phyloP scores from a whole-genome alignment of 306 rosid genomes.

The Trichosanthes truncata region DNA sequence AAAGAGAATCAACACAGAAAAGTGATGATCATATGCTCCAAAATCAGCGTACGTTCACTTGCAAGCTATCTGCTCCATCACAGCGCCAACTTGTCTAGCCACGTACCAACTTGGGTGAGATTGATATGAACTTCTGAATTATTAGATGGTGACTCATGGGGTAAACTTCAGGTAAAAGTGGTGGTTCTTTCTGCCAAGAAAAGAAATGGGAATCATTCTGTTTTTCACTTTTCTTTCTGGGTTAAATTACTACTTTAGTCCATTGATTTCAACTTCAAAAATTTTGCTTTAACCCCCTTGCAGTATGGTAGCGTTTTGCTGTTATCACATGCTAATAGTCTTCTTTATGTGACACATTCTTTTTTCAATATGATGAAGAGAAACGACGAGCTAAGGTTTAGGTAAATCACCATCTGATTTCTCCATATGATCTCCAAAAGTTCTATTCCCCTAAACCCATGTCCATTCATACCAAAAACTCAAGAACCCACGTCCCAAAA shows the following conservation, averaged over 20 bases:
- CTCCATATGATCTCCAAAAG: not conserved
- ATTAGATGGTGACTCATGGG: not conserved
- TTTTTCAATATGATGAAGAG: not conserved
- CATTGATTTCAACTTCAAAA: not conserved
- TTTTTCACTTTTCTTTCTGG: not conserved
- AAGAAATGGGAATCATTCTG: slow-evolving; percentile 7
- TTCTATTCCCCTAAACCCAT: not conserved
- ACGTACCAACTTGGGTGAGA: not conserved
- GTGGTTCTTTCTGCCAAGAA: not conserved
- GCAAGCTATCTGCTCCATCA: slow-evolving; percentile 34
- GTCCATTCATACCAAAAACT: not conserved
- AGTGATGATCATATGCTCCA: slow-evolving; percentile 52
- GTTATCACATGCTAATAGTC: not conserved
- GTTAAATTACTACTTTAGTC: not conserved
- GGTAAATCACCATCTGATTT: not conserved
- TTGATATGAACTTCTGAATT: not conserved
- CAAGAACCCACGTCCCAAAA: not conserved
- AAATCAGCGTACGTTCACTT: slow-evolving; percentile 47
- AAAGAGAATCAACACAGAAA: slow-evolving; percentile 4
- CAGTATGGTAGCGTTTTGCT: not conserved
- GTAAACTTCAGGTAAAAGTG: not conserved
- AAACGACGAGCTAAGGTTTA: not conserved
- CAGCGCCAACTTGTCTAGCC: slow-evolving; percentile 43
- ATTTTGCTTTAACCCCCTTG: not conserved
- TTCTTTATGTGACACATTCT: not conserved